These are phyloP conservation scores for Vitis labrusca DNA, from an alignment of 164 flowering plant species.

Conservation along the genomic window DNA sequence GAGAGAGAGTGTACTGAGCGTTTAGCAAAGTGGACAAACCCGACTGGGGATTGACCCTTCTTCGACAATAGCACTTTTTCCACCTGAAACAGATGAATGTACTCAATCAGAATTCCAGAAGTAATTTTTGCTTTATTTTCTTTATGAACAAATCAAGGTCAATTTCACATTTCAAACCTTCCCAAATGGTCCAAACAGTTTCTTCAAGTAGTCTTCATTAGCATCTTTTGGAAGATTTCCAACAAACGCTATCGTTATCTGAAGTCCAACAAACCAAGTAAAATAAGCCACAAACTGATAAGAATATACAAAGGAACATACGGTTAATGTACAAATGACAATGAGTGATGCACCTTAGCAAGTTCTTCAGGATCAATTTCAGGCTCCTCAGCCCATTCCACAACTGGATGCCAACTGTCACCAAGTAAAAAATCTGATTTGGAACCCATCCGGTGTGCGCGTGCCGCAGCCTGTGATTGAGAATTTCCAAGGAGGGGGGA, in stretches of 20 bases:
- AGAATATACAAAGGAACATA: not conserved
- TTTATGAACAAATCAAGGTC: not conserved
- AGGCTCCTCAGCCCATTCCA: constrained; percentile 45
- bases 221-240: constrained; percentile 34
- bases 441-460: constrained; percentile 32
- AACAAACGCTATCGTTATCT: constrained; percentile 44
- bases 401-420: constrained; percentile 38
- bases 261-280: not conserved
- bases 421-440: constrained; percentile 38
- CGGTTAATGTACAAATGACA: not conserved
- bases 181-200: constrained; percentile 36
- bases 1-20: constrained; percentile 23
- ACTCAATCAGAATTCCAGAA: not conserved
- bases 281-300: not conserved
- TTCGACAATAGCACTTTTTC: constrained; percentile 42
- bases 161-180: constrained; percentile 20
- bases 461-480: constrained; percentile 53
- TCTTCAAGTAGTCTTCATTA: constrained; percentile 28
- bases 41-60: constrained; percentile 34
- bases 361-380: constrained; percentile 36
- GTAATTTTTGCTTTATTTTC: not conserved
- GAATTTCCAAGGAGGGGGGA: constrained; percentile 29
- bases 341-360: constrained; percentile 30
- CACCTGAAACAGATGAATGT: constrained; percentile 27
- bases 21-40: constrained; percentile 38